Base-by-base conservation (phyloP, 768 basidiomycete genomes). In the Serendipita vermifera region DNA sequence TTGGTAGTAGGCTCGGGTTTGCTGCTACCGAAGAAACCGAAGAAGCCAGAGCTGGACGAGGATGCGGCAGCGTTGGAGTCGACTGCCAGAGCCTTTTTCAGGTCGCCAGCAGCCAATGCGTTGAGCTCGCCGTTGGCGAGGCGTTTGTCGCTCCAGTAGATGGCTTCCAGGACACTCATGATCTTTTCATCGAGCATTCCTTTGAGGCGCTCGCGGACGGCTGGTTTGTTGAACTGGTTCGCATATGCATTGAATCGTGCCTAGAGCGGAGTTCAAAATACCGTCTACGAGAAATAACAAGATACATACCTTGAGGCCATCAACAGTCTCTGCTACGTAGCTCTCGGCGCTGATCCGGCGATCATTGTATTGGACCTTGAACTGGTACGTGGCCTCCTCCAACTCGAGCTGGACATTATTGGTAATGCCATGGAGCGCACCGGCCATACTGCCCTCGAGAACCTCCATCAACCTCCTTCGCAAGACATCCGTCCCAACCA, bases 311-410 rank as follows among this genome's bases (percentile, higher is more conserved):
- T 99, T 99, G 60, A 99, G 80, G 4, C 78, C 74, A 65, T 99
- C 96, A 70, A 98, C 84, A 2, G 93, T 92, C 71, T 98, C 96
- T 5, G 96, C 93, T 46, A 99, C 89, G 66, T 99, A 99, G 1
- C 90, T 92, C 68, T 99, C 96, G 9, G 96, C 83, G 1, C 87
- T 85, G 58, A 97, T 87, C 22, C 89, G 79, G 22, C 90, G 82
- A 70, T 99, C 96, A 65, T 99, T 99, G 72, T 89, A 90, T 67
- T 93, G 86, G 2, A 99, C 96, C 71, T 99, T 99, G 80, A 99
- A 99, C 68, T 98, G 96, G 68, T 99, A 99, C 11, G 83, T 84
- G 2, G 96, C 83, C 64, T 98, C 96, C 69, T 99, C 96, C 6
- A 99, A 76, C 67, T 99, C 96, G 35, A 97, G 80, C 64, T 96